Evolutionary conservation across 768 basidiomycete species (phyloP).

Genomic region (Leccinum truebloodii): DNA sequence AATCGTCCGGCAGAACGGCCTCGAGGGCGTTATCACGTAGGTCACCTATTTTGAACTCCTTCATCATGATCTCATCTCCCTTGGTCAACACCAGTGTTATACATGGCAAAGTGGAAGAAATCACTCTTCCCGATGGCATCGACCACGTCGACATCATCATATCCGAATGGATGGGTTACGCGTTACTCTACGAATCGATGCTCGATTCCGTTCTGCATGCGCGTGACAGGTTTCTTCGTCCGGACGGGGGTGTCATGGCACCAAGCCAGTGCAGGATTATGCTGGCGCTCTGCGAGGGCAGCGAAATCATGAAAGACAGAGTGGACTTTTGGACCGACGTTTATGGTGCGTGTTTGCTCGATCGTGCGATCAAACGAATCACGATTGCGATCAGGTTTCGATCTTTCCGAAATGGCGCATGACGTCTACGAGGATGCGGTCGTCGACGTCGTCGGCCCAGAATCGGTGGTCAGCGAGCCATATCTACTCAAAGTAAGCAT

Average conservation of each 20-base stretch:
- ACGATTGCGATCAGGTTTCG: conserved; percentile 66
- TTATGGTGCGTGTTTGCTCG: conserved; percentile 59
- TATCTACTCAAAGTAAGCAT: conserved; percentile 62
- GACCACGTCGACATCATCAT: conserved; percentile 90
- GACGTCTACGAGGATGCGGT: conserved; percentile 80
- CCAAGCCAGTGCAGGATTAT: conserved; percentile 89
- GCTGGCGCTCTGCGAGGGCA: conserved; percentile 78
- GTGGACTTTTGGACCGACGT: conserved; percentile 89
- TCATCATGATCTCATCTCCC: conserved; percentile 11
- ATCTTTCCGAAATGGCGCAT: conserved; percentile 79
- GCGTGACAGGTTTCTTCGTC: conserved; percentile 80
- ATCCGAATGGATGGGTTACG: conserved; percentile 98
- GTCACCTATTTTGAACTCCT: conserved; percentile 20
- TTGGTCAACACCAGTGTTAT: conserved; percentile 55
- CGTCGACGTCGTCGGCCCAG: conserved; percentile 73
- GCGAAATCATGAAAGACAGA: conserved; percentile 75
- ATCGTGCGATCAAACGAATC: neutral
- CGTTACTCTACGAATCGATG: conserved; percentile 94
- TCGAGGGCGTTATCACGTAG: conserved; percentile 69
- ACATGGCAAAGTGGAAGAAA: conserved; percentile 88
- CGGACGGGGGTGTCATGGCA: conserved; percentile 76
- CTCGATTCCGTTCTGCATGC: conserved; percentile 91
- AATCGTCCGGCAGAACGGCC: conserved; percentile 75
- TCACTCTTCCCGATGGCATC: conserved; percentile 69
- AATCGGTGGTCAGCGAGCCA: conserved; percentile 64